Conservation (phyloP, 345 rosid genomes). For the Heritiera littoralis region DNA sequence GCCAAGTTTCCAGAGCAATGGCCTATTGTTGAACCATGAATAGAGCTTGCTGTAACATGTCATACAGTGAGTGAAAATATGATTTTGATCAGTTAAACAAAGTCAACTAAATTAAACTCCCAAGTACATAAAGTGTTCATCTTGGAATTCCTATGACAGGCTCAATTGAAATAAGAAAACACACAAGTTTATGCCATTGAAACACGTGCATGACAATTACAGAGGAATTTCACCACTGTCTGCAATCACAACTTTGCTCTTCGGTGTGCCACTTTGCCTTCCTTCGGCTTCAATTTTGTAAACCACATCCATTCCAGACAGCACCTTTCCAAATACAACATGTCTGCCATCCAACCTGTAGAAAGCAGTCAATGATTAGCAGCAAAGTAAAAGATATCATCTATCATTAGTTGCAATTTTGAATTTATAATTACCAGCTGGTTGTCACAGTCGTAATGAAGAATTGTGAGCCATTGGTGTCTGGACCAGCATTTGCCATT, state of each 20-base stretch:
- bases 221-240: conserved; percentile 95
- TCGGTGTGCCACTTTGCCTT: conserved; percentile 75
- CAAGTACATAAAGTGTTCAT: neutral
- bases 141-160: neutral
- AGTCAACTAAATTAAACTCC: neutral
- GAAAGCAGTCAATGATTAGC: conserved; percentile 8
- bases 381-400: neutral
- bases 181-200: neutral
- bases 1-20: too few species aligned
- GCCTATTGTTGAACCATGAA: too few species aligned
- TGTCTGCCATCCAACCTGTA: conserved; percentile 94
- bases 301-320: conserved; percentile 94
- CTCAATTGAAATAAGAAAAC: neutral
- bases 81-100: neutral
- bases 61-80: neutral
- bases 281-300: conserved; percentile 97
- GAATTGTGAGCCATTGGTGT: conserved; percentile 96
- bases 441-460: conserved; percentile 92
- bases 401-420: neutral
- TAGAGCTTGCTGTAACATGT: neutral
- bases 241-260: conserved; percentile 77
- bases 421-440: conserved; percentile 57
- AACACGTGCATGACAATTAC: conserved; percentile 22
- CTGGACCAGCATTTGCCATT: conserved; percentile 92
- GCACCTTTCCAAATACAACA: conserved; percentile 95